Evolutionary conservation across 257 asterid species (phyloP).

Genomic region (Plantago elongata): DNA sequence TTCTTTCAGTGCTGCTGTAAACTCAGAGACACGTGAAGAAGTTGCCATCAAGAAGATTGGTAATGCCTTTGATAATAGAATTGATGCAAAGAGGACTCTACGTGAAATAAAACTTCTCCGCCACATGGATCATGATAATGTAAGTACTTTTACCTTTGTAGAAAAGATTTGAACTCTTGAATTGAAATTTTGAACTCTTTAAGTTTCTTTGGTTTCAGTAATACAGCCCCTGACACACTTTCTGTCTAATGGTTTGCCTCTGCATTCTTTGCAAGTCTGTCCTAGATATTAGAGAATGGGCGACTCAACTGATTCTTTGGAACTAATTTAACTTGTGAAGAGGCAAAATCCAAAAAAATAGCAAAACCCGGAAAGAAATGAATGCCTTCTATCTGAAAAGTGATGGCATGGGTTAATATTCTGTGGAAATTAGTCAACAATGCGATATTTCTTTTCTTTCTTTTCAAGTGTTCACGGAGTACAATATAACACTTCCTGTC

Average conservation of each 20-base stretch:
- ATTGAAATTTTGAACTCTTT: too few relatives aligned
- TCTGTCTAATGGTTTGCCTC: conserved; percentile 2
- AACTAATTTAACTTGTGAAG: neutral
- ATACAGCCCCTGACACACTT: neutral
- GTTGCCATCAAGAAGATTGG: conserved; percentile 99
- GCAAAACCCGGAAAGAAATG: too few relatives aligned
- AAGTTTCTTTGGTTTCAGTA: too few relatives aligned
- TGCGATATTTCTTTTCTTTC: neutral
- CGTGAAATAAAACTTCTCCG: conserved; percentile 92
- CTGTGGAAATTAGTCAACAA: neutral
- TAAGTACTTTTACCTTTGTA: conserved; percentile 21
- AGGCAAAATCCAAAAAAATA: neutral
- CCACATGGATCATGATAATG: conserved; percentile 94
- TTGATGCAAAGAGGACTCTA: conserved; percentile 91
- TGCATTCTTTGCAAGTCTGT: neutral
- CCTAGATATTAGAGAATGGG: neutral
- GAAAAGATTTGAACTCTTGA: neutral
- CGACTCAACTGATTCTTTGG: too few relatives aligned
- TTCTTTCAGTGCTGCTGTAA: conserved; percentile 74
- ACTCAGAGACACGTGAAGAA: conserved; percentile 92
- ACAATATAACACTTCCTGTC: conserved; percentile 1
- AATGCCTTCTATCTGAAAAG: neutral
- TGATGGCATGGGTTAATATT: neutral
- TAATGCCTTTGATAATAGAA: conserved; percentile 89
- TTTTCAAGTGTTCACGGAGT: neutral